A percentile compares a stretch with the other conserved stretches of the same genome.
Conservation (phyloP, 1,139 yeast species). For the Taphrina betulina region DNA sequence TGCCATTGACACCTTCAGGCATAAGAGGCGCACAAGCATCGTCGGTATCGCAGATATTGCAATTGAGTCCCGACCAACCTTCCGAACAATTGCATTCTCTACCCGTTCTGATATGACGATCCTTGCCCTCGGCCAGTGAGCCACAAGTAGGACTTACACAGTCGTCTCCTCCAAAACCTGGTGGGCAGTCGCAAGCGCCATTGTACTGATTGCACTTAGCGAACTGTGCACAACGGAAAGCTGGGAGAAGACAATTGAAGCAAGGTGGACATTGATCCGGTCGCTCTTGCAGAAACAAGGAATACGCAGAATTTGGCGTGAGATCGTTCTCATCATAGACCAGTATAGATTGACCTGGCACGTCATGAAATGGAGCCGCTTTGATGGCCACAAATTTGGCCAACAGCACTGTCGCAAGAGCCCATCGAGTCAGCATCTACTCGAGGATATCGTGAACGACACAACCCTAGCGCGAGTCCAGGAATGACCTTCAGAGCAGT, state of each 20-base stretch:
- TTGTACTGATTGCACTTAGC: conserved; percentile 81
- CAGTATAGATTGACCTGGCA: too few species aligned
- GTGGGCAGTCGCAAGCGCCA: conserved; percentile 88
- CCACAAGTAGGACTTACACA: conserved; percentile 91
- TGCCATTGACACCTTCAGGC: conserved; percentile 84
- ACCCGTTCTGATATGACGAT: conserved; percentile 61
- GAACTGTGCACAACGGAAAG: conserved; percentile 85
- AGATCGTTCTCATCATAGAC: too few species aligned
- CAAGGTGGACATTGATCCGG: conserved; percentile 33
- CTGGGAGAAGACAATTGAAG: conserved; percentile 90
- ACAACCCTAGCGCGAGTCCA: too few species aligned
- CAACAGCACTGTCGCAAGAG: too few species aligned
- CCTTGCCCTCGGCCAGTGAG: conserved; percentile 60
- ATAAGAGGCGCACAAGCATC: conserved; percentile 77
- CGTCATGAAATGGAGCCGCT: too few species aligned
- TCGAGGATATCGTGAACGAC: too few species aligned
- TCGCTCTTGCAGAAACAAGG: neutral
- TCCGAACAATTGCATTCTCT: conserved; percentile 66
- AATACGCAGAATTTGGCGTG: too few species aligned
- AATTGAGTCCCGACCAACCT: conserved; percentile 94
- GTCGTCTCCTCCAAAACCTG: conserved; percentile 91
- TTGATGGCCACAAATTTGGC: too few species aligned
- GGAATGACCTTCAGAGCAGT: too few species aligned
- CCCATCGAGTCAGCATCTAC: too few species aligned
- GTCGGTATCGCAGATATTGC: conserved; percentile 75